Evolutionary conservation across 805 yeast genomes (phyloP).

Genomic region (Saccharomycopsis sp.): DNA sequence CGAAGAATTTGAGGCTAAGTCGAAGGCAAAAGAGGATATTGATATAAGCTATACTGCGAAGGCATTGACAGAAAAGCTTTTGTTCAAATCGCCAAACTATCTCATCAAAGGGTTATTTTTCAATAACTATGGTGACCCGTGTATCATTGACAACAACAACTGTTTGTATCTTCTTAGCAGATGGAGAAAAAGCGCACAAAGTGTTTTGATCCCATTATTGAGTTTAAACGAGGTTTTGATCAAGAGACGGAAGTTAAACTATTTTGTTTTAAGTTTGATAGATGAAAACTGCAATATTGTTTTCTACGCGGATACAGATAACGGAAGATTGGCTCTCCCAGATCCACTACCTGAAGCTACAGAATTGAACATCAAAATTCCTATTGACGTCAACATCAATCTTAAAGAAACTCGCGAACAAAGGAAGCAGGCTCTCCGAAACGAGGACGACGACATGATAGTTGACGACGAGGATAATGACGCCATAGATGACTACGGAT

Average conservation of each 20-base stretch:
- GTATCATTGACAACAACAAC: slow-evolving; percentile 74
- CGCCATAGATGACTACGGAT: neutral
- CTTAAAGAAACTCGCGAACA: slow-evolving; percentile 26
- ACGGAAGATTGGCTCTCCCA: slow-evolving; percentile 56
- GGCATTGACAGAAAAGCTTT: slow-evolving; percentile 21
- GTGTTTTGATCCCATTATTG: slow-evolving; percentile 82
- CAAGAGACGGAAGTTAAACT: slow-evolving; percentile 50
- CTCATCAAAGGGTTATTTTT: slow-evolving; percentile 66
- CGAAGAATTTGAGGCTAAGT: slow-evolving; percentile 9
- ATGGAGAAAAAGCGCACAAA: slow-evolving; percentile 73
- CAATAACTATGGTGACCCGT: slow-evolving; percentile 85
- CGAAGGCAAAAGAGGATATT: slow-evolving; percentile 19
- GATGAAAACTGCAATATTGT: slow-evolving; percentile 67
- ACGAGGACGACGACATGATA: slow-evolving; percentile 22
- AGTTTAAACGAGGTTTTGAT: slow-evolving; percentile 43
- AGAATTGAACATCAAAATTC: slow-evolving; percentile 65
- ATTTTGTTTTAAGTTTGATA: slow-evolving; percentile 75
- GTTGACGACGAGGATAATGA: slow-evolving; percentile 23
- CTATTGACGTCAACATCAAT: slow-evolving; percentile 38
- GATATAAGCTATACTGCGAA: slow-evolving; percentile 27
- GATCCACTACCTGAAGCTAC: slow-evolving; percentile 80
- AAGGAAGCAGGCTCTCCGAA: slow-evolving; percentile 28
- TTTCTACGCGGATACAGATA: slow-evolving; percentile 56
- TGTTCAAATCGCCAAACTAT: slow-evolving; percentile 24
- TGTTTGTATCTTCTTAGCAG: slow-evolving; percentile 60